A percentile compares a stretch with the other conserved stretches of the same genome.
Conservation (phyloP, 371 early-diverging fungal species). For the Mucor irregularis region DNA sequence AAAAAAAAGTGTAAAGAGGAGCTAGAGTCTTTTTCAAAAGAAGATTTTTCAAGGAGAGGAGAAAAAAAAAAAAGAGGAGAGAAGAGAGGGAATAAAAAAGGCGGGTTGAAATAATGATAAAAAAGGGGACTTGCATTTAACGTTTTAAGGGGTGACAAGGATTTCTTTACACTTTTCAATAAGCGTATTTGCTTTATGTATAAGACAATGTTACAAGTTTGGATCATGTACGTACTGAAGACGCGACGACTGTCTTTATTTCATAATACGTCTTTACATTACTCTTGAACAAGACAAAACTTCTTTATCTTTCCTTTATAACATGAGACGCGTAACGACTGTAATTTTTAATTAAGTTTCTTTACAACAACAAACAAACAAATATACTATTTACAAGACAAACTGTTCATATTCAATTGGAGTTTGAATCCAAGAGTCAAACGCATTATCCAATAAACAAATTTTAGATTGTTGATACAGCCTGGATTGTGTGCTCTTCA, state of each 20-base stretch:
- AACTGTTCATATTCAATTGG: constrained; percentile 40
- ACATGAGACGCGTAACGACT: too few relatives aligned
- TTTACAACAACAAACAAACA: background rate
- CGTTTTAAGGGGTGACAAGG: background rate
- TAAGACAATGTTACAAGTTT: too few relatives aligned
- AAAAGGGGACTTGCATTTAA: constrained; percentile 8
- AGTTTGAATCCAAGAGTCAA: constrained; percentile 57
- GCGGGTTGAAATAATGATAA: background rate
- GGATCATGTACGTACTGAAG: too few relatives aligned
- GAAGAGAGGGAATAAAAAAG: constrained; percentile 9
- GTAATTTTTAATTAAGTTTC: too few relatives aligned
- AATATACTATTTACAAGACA: background rate
- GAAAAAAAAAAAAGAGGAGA: constrained; percentile 7
- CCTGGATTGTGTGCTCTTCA: constrained; percentile 39
- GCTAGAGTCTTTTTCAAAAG: background rate
- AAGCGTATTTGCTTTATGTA: too few relatives aligned
- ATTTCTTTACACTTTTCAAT: too few relatives aligned
- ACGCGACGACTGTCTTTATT: too few relatives aligned
- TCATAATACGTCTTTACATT: too few relatives aligned
- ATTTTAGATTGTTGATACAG: constrained; percentile 47
- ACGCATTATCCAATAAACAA: constrained; percentile 44
- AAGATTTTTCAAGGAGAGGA: constrained; percentile 1
- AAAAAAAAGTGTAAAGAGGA: background rate
- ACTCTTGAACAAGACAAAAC: too few relatives aligned
- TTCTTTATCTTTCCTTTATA: too few relatives aligned